phyloP scores from a whole-genome alignment of 352 stramenopile species.

The Globisporangium paddicum region DNA sequence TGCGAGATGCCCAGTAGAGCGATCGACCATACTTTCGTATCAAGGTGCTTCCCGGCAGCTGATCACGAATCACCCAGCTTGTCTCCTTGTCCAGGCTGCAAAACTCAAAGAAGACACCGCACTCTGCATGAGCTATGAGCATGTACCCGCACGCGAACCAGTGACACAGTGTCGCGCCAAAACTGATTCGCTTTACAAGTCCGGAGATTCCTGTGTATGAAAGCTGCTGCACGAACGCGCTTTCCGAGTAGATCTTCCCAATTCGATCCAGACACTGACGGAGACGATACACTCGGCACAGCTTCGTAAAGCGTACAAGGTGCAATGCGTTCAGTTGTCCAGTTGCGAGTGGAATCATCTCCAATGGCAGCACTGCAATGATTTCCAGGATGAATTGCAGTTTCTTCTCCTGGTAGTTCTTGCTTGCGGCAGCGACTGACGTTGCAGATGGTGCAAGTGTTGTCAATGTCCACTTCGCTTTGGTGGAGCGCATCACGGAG shows the following conservation, averaged over 20 bases:
- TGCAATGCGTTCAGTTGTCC: conserved; percentile 51
- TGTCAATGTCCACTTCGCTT: conserved; percentile 45
- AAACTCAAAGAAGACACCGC: conserved; percentile 42
- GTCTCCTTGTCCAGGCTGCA: conserved; percentile 40
- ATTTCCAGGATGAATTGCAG: conserved; percentile 49
- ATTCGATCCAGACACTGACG: conserved; percentile 31
- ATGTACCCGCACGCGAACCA: conserved; percentile 70
- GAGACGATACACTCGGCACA: conserved; percentile 52
- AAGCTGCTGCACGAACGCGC: conserved; percentile 35
- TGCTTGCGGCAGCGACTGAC: conserved; percentile 13
- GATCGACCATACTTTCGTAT: conserved; percentile 49
- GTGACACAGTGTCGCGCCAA: conserved; percentile 37
- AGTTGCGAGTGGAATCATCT: conserved; percentile 36
- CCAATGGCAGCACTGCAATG: conserved; percentile 42
- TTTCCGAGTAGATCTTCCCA: conserved; percentile 45
- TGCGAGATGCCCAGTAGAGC: conserved; percentile 57
- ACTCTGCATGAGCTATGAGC: conserved; percentile 51
- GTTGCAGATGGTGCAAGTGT: conserved; percentile 22
- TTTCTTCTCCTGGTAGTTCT: conserved; percentile 19
- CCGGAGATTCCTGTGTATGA: conserved; percentile 56
- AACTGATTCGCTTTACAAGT: conserved; percentile 33
- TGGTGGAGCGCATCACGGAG: conserved; percentile 14
- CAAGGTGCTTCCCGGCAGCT: conserved; percentile 32
- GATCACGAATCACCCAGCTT: conserved; percentile 57
- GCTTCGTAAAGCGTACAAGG: conserved; percentile 50